A percentile compares a stretch with the other conserved stretches of the same genome.
These are phyloP conservation scores for Colletotrichum cuscutae DNA, from an alignment of 2,329 filamentous ascomycete species.

Conservation along the genomic window DNA sequence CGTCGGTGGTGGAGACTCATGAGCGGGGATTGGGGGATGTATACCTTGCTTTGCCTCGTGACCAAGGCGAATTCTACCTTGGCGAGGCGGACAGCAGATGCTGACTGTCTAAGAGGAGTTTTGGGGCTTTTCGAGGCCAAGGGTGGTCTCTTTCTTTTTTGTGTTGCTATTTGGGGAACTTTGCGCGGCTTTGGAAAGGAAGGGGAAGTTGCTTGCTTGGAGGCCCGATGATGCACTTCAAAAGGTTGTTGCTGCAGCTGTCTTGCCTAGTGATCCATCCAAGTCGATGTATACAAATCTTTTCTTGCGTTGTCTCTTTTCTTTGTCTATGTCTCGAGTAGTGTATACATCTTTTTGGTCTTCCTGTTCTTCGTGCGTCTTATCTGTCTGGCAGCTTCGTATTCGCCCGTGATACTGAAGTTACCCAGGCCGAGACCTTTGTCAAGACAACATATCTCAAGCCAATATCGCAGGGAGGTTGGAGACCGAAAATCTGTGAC, in stretches of 20 bases:
- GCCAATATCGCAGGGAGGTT: too few relatives aligned
- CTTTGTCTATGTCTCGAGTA: constrained; percentile 18
- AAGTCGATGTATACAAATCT: constrained; percentile 26
- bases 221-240: neutral
- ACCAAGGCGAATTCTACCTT: neutral
- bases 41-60: constrained; percentile 3
- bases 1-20: constrained; percentile 53
- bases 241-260: neutral
- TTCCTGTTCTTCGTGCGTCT: neutral
- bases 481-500: neutral
- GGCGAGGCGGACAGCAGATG: constrained; percentile 11
- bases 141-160: neutral
- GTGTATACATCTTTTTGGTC: constrained; percentile 12
- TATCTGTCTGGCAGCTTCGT: neutral
- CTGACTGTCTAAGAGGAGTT: constrained; percentile 15
- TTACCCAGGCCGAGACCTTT: too few relatives aligned
- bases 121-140: constrained; percentile 7
- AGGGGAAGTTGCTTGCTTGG: constrained; percentile 9
- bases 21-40: neutral
- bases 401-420: neutral
- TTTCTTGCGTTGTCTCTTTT: neutral
- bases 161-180: neutral
- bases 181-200: constrained; percentile 1
- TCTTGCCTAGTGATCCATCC: neutral
- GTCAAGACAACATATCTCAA: too few relatives aligned